Evolutionary conservation across 2,329 filamentous ascomycete species (phyloP).

Genomic region (Curvularia lunata): DNA sequence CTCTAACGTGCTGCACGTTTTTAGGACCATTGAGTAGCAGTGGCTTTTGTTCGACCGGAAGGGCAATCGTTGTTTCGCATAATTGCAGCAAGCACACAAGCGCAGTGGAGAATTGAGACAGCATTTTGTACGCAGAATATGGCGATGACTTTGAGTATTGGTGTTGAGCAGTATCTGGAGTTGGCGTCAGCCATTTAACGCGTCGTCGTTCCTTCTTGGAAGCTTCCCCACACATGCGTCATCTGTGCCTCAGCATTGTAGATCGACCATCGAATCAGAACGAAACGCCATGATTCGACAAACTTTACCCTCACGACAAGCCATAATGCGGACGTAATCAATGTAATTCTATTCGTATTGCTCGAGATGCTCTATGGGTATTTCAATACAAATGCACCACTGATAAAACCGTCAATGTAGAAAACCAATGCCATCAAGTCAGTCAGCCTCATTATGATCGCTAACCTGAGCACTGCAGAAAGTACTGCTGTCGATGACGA

Average conservation of each 20-base stretch:
- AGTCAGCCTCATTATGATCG: conserved; percentile 9
- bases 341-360: conserved; percentile 12
- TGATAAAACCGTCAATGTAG: neutral
- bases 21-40: conserved; percentile 21
- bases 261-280: conserved; percentile 23
- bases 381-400: conserved; percentile 7
- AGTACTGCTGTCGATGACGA: conserved; percentile 48
- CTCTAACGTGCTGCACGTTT: conserved; percentile 35
- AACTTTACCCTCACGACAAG: conserved; percentile 9
- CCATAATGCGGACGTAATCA: conserved; percentile 7
- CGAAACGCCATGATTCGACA: conserved; percentile 19
- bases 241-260: conserved; percentile 34
- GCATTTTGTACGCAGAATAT: conserved; percentile 23
- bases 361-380: conserved; percentile 11
- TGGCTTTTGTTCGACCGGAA: conserved; percentile 41
- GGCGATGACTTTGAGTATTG: neutral
- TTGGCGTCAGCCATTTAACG: neutral
- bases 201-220: conserved; percentile 13
- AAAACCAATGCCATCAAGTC: neutral
- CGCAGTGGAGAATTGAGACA: conserved; percentile 10
- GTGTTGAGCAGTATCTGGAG: neutral
- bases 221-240: conserved; percentile 28
- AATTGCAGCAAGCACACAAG: conserved; percentile 30
- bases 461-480: conserved; percentile 34
- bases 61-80: conserved; percentile 19